These are phyloP conservation scores for Penicilliopsis zonata DNA, from an alignment of 495 filamentous ascomycete genomes.

Conservation along the genomic window DNA sequence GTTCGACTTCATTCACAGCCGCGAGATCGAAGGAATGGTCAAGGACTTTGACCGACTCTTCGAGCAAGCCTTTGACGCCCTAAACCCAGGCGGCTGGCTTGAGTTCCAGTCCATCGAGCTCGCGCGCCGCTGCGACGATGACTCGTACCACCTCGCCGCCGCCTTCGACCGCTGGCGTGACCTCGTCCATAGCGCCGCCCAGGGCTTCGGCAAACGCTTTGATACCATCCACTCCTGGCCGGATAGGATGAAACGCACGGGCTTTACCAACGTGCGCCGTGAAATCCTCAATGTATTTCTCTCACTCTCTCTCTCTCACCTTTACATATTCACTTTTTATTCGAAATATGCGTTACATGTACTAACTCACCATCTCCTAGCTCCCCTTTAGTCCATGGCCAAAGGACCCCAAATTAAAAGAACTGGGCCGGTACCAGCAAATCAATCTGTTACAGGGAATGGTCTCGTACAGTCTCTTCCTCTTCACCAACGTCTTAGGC, in stretches of 20 bases:
- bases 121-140: slow-evolving; percentile 17
- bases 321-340: not conserved
- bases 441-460: slow-evolving; percentile 37
- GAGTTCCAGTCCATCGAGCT: slow-evolving; percentile 26
- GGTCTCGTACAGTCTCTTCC: slow-evolving; percentile 34
- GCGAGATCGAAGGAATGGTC: slow-evolving; percentile 45
- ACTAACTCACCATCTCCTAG: too few species aligned
- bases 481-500: slow-evolving; percentile 44
- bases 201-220: slow-evolving; percentile 8
- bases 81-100: slow-evolving; percentile 29
- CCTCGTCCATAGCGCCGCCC: slow-evolving; percentile 5
- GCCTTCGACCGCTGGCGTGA: slow-evolving; percentile 3
- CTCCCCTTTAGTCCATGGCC: slow-evolving; percentile 12
- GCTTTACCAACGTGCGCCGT: slow-evolving; percentile 10
- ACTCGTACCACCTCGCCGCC: slow-evolving; percentile 2
- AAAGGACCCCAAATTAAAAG: slow-evolving; percentile 8
- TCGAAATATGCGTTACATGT: not conserved
- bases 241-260: slow-evolving; percentile 6
- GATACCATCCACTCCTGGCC: slow-evolving; percentile 2
- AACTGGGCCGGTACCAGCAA: slow-evolving; percentile 23
- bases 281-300: slow-evolving; percentile 7
- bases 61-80: slow-evolving; percentile 6
- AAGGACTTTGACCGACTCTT: slow-evolving; percentile 46
- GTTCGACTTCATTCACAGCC: slow-evolving; percentile 52
- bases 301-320: not conserved